Evolutionary conservation across 169 alveolate genomes (phyloP), one percentile per base, ranked within the genome.

Genomic region (Cryptosporidium canis): DNA sequence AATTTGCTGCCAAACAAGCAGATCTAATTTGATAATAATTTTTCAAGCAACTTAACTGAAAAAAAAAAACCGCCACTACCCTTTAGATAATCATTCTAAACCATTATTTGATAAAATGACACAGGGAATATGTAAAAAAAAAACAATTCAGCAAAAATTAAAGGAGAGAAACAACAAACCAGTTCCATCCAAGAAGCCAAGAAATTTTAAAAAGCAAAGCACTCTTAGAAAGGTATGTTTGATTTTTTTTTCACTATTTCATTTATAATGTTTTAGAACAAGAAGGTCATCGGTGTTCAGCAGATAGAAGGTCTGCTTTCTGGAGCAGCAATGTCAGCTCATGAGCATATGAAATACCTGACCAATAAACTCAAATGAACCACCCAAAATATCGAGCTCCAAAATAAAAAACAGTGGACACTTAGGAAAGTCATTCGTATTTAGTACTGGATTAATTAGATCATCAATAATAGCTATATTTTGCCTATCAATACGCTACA

Each of bases 81-180:
- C 24, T 35, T 67, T 24, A 24, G 58, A 35, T 18, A 41, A 35
- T 16, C 18, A 33, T 7, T 11, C n/a, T 45, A 11, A 47, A 14
- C 18, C 14, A 18, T n/a, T 33, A 55, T 24, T 29, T 29, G 24
- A 35, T n/a, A 55, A 56, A 29, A 77, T 77, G 87, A 77, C 87
- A 16, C 87, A 77, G 12, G 87, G 87, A 77, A 21, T 39, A 56
- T 58, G 14, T 6, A 16, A 39, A 14, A 77, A 77, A 41, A 77
- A 39, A n/a, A 18, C 33, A 21, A 6, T 61, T 27, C 77, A 39
- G n/a, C 18, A 41, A n/a, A 77, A 77, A 21, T 29, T 55, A 3
- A 77, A 55, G 27, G 72, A 77, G 37, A 55, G 87, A n/a, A 55
- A 58, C 27, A 77, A 77, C 63, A 77, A 77, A n/a, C 87, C 87